Conservation (phyloP, 805 yeast genomes). For the Metschnikowia corniflorae region DNA sequence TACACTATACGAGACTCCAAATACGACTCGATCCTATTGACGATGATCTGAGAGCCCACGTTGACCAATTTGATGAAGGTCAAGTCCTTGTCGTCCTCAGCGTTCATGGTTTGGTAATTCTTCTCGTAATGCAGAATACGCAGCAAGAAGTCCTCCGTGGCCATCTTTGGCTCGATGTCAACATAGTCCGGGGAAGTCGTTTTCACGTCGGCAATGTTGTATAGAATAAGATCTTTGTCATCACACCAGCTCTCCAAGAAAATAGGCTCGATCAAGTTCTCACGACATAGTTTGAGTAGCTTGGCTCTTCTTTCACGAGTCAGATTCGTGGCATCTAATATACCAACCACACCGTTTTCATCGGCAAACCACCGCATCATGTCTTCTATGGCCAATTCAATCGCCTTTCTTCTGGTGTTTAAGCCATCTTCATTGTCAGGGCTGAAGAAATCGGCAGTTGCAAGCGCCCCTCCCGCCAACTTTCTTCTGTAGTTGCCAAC, state of each 20-base stretch:
- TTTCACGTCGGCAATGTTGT: conserved; percentile 82
- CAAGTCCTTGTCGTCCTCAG: conserved; percentile 53
- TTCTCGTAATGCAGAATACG: conserved; percentile 73
- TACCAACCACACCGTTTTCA: conserved; percentile 84
- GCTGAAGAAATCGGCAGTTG: conserved; percentile 77
- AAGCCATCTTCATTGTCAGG: conserved; percentile 62
- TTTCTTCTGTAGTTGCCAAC: conserved; percentile 83
- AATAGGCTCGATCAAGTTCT: conserved; percentile 76
- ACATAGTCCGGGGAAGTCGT: conserved; percentile 81
- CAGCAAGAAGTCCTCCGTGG: conserved; percentile 65
- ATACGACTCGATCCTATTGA: conserved; percentile 84
- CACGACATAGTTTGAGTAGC: conserved; percentile 59
- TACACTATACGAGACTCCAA: conserved; percentile 90
- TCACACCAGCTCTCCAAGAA: conserved; percentile 91
- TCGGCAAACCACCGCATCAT: conserved; percentile 84
- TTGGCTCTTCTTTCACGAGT: conserved; percentile 67
- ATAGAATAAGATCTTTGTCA: conserved; percentile 70
- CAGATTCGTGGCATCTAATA: conserved; percentile 90
- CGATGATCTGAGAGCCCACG: conserved; percentile 81
- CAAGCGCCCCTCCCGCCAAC: conserved; percentile 41
- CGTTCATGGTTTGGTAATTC: conserved; percentile 72
- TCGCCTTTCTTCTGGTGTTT: conserved; percentile 63
- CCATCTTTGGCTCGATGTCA: conserved; percentile 64
- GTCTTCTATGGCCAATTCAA: conserved; percentile 66
- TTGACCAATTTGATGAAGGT: conserved; percentile 87